Base-by-base conservation (phyloP, 2,329 filamentous ascomycete genomes). In the Colletotrichum spinosum region DNA sequence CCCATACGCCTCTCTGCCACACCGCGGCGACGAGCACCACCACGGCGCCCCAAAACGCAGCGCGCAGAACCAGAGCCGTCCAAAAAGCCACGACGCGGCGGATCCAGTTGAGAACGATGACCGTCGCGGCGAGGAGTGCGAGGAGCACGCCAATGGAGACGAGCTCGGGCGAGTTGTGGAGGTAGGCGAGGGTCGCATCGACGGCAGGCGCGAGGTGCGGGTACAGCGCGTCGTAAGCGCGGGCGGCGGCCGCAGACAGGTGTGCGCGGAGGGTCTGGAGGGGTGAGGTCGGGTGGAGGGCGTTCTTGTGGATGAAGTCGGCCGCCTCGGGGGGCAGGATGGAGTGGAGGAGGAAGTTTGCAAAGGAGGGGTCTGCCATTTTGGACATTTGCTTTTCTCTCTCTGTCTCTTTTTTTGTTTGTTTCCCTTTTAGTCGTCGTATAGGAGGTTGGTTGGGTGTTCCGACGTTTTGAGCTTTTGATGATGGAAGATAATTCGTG, bases 71-170 rank as follows among this genome's bases (percentile, higher is more conserved):
- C 60, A 97, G 74, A n/a, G 86, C 81, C 56, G 93, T 86, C 88
- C 93, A 93, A 81, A 90, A 97, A 73, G 93, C 80, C 63, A 97
- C 83, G 17, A 93, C 79, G 66, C 92, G 86, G 67, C 89, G 88
- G 15, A 93, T 80, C 80, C 91, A 90, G 74, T 90, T 85, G 69
- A 96, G 81, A 61, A 94, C 75, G 73, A 93, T 82, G 55, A 95
- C 77, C 60, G 89, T 78, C 37, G 89, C 70, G 49, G 90, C 78
- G 4, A 92, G 80, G 8, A 89, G 72, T 12, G 82, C 80, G 55
- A 90, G 77, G 9, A 85, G 80, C 51, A 84, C 76, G 60, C 84
- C 75, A 11, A 82, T 72, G 8, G 81, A 73, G 12, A 82, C 78
- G 17, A 81, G 38, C 73, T 82, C 80, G 33, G 82, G 80, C 17